Base-by-base conservation (phyloP, 2,329 filamentous ascomycete species). In the Exophiala bonariae region DNA sequence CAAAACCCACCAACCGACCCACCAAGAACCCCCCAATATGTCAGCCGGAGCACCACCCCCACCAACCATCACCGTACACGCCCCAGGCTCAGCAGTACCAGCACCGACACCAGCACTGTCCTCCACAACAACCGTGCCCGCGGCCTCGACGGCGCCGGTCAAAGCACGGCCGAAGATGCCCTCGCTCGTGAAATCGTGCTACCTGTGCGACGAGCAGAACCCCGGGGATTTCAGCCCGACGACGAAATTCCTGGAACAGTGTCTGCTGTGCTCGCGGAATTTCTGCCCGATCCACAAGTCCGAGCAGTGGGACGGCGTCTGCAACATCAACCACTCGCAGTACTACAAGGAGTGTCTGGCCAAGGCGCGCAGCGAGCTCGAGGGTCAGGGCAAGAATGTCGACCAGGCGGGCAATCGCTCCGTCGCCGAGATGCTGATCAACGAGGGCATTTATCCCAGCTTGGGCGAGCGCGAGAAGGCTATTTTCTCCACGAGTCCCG, bases 191-290 rank as follows among this genome's bases (percentile, higher is more conserved):
- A 47, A 52, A 36, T 47, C 49, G 3, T 59, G 57, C 41, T 59
- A 58, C 44, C 57, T 59, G 31, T 59, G 57, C 40, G 57, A 59
- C 51, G 57, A 59, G 46, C 57, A 59, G 35, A 59, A 59, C 39
- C 57, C 57, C 2, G 57, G 57, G 37, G 57, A 59, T 45, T 59
- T 59, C 50, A 47, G 42, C n/a, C 57, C 57, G 2, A 59, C 57
- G 8, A 59, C 57, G 28, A 59, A 59, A 34, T 57, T 41, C 48
- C 57, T 59, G 50, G 50, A 56, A 37, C 36, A 44, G 13, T 59
- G 57, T 41, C 49, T 59, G 17, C 49, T 59, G 16, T 59, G 57
- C 47, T 50, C 50, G 5, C 55, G 56, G 1, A 33, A 55, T 34
- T 59, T 57, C 47, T 59, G 56, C 44, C 56, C 54, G 20, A 55